Evolutionary conservation across 1,284 basidiomycete species (phyloP).

Genomic region (Ceraceosorus guamensis): DNA sequence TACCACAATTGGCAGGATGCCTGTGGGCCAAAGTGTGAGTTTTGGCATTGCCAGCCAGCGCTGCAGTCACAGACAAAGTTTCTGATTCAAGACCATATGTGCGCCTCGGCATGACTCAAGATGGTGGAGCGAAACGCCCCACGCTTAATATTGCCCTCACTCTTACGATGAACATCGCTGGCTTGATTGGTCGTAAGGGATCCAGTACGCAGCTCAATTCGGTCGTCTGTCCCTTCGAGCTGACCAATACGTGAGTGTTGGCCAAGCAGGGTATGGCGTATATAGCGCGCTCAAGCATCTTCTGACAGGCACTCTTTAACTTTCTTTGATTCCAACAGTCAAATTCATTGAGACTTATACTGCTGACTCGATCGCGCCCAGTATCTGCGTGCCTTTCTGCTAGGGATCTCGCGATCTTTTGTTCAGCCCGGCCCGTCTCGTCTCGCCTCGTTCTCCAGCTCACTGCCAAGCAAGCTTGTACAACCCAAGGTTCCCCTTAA

Average conservation of each 20-base stretch:
- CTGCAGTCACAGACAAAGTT: conserved; percentile 3
- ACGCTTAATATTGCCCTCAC: conserved; percentile 23
- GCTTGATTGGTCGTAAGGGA: conserved; percentile 25
- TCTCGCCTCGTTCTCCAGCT: too few species aligned
- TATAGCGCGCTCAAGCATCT: too few species aligned
- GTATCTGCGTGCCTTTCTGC: too few species aligned
- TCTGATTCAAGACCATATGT: not conserved
- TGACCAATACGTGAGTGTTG: conserved; percentile 12
- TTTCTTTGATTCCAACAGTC: too few species aligned
- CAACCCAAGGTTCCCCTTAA: too few species aligned
- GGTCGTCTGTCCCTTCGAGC: conserved; percentile 24
- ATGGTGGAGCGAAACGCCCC: conserved; percentile 2
- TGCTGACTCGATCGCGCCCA: too few species aligned
- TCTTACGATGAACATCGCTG: conserved; percentile 24
- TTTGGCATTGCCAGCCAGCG: not conserved
- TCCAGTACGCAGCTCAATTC: conserved; percentile 21
- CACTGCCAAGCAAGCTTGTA: too few species aligned
- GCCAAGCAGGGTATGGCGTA: too few species aligned
- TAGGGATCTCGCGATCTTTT: too few species aligned
- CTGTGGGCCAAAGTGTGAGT: conserved; percentile 24
- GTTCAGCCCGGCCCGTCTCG: too few species aligned
- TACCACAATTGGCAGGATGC: conserved; percentile 26
- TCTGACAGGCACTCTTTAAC: too few species aligned
- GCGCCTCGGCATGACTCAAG: not conserved
- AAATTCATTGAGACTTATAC: too few species aligned